Evolutionary conservation across 1,284 basidiomycete species (phyloP).

Genomic region (Ganoderma lucidum): DNA sequence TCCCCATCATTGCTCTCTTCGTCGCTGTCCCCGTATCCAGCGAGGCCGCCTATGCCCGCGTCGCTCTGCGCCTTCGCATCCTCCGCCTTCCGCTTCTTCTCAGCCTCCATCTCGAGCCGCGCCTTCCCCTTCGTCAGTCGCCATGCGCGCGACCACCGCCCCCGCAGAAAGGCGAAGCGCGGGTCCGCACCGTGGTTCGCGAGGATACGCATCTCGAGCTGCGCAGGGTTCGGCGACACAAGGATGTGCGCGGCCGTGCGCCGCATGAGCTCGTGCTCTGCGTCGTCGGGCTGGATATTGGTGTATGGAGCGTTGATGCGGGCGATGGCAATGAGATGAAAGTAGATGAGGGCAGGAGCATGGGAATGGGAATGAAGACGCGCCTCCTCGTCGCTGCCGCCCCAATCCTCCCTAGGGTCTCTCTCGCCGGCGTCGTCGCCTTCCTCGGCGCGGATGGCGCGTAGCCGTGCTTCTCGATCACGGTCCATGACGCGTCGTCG

Average conservation of each 20-base stretch:
- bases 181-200: slow-evolving; percentile 80
- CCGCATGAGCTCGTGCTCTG: slow-evolving; percentile 73
- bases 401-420: slow-evolving; percentile 63
- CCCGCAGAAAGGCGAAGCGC: slow-evolving; percentile 82
- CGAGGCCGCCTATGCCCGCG: slow-evolving; percentile 53
- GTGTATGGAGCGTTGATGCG: background rate
- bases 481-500: slow-evolving; percentile 68
- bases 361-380: slow-evolving; percentile 13
- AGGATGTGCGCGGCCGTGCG: slow-evolving; percentile 76
- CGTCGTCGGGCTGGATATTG: slow-evolving; percentile 65
- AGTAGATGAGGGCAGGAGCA: background rate
- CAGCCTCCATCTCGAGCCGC: slow-evolving; percentile 45
- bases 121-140: slow-evolving; percentile 52
- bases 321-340: background rate
- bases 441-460: slow-evolving; percentile 55
- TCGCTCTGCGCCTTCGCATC: slow-evolving; percentile 4
- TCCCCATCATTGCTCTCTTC: slow-evolving; percentile 32
- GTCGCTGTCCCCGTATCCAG: slow-evolving; percentile 68
- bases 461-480: slow-evolving; percentile 68
- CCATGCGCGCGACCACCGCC: slow-evolving; percentile 77
- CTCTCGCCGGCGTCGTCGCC: slow-evolving; percentile 43
- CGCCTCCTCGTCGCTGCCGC: slow-evolving; percentile 79
- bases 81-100: slow-evolving; percentile 41
- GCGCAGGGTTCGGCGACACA: slow-evolving; percentile 75
- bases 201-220: slow-evolving; percentile 88